Conservation (phyloP, 2,329 filamentous ascomycete genomes). For the Bipolaris victoriae region DNA sequence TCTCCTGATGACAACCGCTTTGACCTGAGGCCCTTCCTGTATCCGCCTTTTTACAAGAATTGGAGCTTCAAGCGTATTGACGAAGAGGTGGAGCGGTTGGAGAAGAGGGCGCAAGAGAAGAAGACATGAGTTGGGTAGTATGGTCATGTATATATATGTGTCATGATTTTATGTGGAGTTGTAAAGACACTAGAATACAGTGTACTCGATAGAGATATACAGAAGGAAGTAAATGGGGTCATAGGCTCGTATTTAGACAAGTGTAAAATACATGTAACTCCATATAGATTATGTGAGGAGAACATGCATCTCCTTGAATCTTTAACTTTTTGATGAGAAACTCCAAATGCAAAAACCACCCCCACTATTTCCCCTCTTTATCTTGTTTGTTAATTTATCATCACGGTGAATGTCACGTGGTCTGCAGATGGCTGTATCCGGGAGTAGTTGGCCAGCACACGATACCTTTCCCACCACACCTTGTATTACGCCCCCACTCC, state of each 20-base stretch:
- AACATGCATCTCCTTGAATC: too few relatives aligned
- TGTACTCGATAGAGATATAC: neutral
- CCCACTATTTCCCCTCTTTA: too few relatives aligned
- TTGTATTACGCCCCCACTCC: too few relatives aligned
- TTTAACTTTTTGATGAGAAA: too few relatives aligned
- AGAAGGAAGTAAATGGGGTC: neutral
- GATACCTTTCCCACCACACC: too few relatives aligned
- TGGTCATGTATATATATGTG: neutral
- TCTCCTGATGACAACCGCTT: slow-evolving; percentile 64
- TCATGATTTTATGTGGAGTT: neutral
- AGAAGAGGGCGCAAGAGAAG: slow-evolving; percentile 22
- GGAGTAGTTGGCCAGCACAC: too few relatives aligned
- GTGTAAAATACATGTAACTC: too few relatives aligned
- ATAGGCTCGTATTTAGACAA: neutral
- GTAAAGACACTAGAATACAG: neutral
- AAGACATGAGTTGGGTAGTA: neutral
- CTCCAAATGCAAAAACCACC: too few relatives aligned
- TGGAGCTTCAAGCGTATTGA: slow-evolving; percentile 51
- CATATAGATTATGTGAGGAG: too few relatives aligned
- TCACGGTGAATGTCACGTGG: too few relatives aligned
- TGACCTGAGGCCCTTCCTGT: slow-evolving; percentile 54
- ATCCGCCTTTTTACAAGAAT: slow-evolving; percentile 49
- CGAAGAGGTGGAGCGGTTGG: slow-evolving; percentile 39
- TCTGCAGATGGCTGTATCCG: too few relatives aligned
- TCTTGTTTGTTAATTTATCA: too few relatives aligned